Evolutionary conservation across 2,329 filamentous ascomycete genomes (phyloP), one percentile per base, ranked within the genome.

Genomic region (Verticillium albo-atrum): DNA sequence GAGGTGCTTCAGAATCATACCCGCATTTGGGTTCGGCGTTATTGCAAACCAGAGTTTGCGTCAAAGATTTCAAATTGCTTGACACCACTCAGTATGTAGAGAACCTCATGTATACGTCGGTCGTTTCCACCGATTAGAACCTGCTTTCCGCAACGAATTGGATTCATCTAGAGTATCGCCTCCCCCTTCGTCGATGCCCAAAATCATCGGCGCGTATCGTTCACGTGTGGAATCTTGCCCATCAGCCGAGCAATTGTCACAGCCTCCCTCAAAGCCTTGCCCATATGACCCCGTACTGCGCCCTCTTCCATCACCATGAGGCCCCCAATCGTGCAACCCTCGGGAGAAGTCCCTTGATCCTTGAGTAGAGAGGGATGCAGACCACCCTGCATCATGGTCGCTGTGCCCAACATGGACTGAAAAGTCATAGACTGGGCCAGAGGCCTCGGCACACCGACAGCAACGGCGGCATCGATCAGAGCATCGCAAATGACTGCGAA

Each of bases 301-400:
- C 78, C 80, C 62, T 87, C 83, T 68, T 88, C 85, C 28, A 88
- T 66, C n/a, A 82, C 80, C 71, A 85, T 73, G 47, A 88, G 67
- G 0, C 85, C 85, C 2, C 77, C 81, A 59, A 86, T 85, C 0
- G 85, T 87, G 65, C 83, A 87, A 0, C 85, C 84, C 5, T 82
- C 84, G 0, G 84, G 83, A 3, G 83, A 85, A 1, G 76, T 80
- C 0, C 85, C 82, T 69, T 85, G 83, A 56, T 87, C 84, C 61
- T 78, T 77, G 23, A 87, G 66, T n/a, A 83, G 72, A 1, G 81
- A 81, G 0, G 84, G 83, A 64, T 86, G 83, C 63, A 85, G 77
- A 1, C 82, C 82, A 53, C 67, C 70, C 30, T 74, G 77, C 37
- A 86, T 71, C 47, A 87, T 77, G 58, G 77, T 78, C 0, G 83